phyloP scores from a whole-genome alignment of 2,329 filamentous ascomycete genomes.

The Talaromyces piceae region DNA sequence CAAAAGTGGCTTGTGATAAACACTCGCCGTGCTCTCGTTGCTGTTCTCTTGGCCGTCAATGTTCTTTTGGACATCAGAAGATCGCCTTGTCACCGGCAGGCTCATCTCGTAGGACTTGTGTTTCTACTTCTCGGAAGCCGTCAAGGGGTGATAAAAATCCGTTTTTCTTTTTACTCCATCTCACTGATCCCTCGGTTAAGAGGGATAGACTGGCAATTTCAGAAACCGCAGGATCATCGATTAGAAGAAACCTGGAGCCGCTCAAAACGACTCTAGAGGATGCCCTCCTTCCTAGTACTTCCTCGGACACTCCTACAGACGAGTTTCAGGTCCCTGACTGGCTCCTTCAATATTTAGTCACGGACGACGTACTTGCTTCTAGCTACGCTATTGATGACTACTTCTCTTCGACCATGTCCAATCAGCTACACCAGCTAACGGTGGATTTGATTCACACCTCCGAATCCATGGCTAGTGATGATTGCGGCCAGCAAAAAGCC shows the following conservation, averaged over 20 bases:
- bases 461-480: conserved; percentile 17
- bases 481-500: background rate
- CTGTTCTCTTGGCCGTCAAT: conserved; percentile 14
- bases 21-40: conserved; percentile 21
- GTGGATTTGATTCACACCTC: conserved; percentile 23
- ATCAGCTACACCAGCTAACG: conserved; percentile 20
- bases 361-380: background rate
- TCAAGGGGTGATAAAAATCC: conserved; percentile 11
- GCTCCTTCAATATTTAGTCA: background rate
- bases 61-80: conserved; percentile 14
- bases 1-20: conserved; percentile 22
- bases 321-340: background rate
- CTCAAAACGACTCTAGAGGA: conserved; percentile 22
- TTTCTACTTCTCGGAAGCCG: background rate
- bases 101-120: background rate
- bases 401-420: conserved; percentile 18
- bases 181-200: conserved; percentile 21
- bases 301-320: conserved; percentile 6
- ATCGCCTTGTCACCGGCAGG: conserved; percentile 16
- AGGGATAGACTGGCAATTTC: conserved; percentile 23
- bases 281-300: conserved; percentile 16
- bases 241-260: conserved; percentile 20
- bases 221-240: conserved; percentile 23
- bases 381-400: conserved; percentile 11
- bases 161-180: conserved; percentile 23